Base-by-base conservation (phyloP, 352 stramenopile species). In the Phytophthora cryptogea region DNA sequence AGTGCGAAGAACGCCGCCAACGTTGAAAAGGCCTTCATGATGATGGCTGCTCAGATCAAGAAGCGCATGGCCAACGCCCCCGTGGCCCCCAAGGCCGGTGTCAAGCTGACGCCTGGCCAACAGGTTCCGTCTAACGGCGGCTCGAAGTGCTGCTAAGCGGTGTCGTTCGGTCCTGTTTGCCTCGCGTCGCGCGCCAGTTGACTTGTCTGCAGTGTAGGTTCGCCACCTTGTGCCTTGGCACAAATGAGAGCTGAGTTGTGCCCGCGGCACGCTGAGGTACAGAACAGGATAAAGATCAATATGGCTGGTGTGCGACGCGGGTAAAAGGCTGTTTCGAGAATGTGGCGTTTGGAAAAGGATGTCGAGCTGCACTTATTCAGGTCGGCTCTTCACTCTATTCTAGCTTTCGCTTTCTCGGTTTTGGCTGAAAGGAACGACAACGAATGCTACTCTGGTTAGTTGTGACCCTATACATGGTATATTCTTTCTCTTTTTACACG, bases 11-110 rank as follows among this genome's bases (percentile, higher is more conserved):
- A 94, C 68, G 86, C 84, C 14, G 79, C 83, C 43, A 96, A 96
- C 71, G 87, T 96, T 49, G 88, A 96, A 62, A 90, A 92, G 72
- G 90, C 90, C 37, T 97, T 97, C 73, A 89, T 97, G 76, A 96
- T 92, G 73, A 97, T 97, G 89, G 90, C 90, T 11, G 87, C 86
- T 37, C 84, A 97, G 74, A 92, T 97, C 65, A 97, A 94, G 76
- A 95, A 95, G 68, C 80, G 86, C 63, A 94, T 95, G 86, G 86
- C 86, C 35, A 95, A 93, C 66, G 85, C 87, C 2, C 85, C 86
- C 13, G 79, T 88, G 28, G 76, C 78, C 8, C 76, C 83, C 17
- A 94, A 94, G 81, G 54, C 70, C 36, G 74, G 78, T 32, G 70
- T 92, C 27, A 78, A 75, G 58, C 72, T 95, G 39, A 85, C 71